Evolutionary conservation across 768 basidiomycete genomes (phyloP), one percentile per base, ranked within the genome.

Genomic region (Auriscalpium microsporum): DNA sequence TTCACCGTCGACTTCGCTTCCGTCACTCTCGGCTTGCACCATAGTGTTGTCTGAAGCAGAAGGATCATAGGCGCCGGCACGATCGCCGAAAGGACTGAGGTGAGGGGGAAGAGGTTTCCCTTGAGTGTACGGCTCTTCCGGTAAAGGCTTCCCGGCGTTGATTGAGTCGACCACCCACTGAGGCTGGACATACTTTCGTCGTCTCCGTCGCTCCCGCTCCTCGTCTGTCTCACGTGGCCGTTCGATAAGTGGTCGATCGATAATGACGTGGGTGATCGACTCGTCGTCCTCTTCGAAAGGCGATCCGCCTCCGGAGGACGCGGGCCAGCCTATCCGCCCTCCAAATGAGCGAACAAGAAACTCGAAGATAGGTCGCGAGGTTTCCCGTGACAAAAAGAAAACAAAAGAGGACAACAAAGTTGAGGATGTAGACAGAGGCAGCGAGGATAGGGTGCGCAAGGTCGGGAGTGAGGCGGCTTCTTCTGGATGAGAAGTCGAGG

Each of bases 141-240:
- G 78, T 33, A 97, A 77, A 56, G 95, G 78, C 68, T 80, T 89
- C 10, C 86, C 84, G 8, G 83, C 79, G 68, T 99, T 99, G 67
- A 96, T 84, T 68, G 90, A 96, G 68, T 99, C 96, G 37, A 92
- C 90, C 35, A 96, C 80, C 96, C 96, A 98, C 69, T 98, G 95
- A 10, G 96, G 96, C 69, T 98, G 96, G 16, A 98, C 79, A 68
- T 88, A 91, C 66, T 90, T 92, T 64, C 93, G 79, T 67, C 81
- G 81, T 45, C 77, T 71, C 38, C 83, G 76, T 45, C 78, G 75
- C 62, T 84, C 81, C 62, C 79, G 78, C 60, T 86, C 81, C 52
- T 80, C 81, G 14, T 73, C 60, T 1, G 78, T 76, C 64, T 82
- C 84, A 52, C 76, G 69, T 23, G 65, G 50, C 58, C 69, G 73